These are phyloP conservation scores for Phytopythium helicoides DNA, from an alignment of 352 stramenopile genomes.

Conservation along the genomic window DNA sequence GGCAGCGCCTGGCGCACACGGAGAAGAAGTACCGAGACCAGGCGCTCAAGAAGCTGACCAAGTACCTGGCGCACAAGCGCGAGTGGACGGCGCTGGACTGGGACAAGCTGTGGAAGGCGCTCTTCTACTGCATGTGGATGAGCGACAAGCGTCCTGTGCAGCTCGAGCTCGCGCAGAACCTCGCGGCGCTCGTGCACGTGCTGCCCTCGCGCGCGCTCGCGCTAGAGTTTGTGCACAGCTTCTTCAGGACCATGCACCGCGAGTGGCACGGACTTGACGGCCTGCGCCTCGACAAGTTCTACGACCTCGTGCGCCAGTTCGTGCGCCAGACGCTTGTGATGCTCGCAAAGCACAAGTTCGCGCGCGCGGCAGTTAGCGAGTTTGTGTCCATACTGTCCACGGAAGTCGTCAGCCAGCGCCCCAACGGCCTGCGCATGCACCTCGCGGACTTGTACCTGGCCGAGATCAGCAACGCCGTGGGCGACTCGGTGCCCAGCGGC, in stretches of 20 bases:
- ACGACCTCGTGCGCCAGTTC: conserved; percentile 81
- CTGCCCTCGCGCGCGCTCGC: conserved; percentile 42
- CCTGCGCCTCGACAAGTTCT: conserved; percentile 85
- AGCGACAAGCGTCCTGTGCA: conserved; percentile 84
- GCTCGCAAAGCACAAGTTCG: conserved; percentile 53
- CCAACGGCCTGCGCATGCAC: conserved; percentile 81
- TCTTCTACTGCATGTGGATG: conserved; percentile 92
- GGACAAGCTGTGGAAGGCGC: conserved; percentile 89
- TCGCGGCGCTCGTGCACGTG: conserved; percentile 58
- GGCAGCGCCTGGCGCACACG: conserved; percentile 84
- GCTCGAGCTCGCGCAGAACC: conserved; percentile 70
- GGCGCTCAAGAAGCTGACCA: conserved; percentile 77
- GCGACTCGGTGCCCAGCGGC: conserved; percentile 47
- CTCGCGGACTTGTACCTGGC: conserved; percentile 70
- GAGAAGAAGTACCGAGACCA: conserved; percentile 87
- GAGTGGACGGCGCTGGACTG: conserved; percentile 73
- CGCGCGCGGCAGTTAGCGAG: conserved; percentile 37
- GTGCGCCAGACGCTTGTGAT: conserved; percentile 67
- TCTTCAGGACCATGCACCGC: conserved; percentile 83
- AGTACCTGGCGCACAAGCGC: conserved; percentile 65
- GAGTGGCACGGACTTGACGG: conserved; percentile 86
- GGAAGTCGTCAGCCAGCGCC: conserved; percentile 73
- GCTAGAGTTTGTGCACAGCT: conserved; percentile 73
- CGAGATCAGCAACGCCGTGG: conserved; percentile 58
- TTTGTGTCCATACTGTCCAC: conserved; percentile 65